These are phyloP conservation scores for Iodosphaeria phyllophila DNA, from an alignment of 2,329 filamentous ascomycete genomes.

Conservation along the genomic window DNA sequence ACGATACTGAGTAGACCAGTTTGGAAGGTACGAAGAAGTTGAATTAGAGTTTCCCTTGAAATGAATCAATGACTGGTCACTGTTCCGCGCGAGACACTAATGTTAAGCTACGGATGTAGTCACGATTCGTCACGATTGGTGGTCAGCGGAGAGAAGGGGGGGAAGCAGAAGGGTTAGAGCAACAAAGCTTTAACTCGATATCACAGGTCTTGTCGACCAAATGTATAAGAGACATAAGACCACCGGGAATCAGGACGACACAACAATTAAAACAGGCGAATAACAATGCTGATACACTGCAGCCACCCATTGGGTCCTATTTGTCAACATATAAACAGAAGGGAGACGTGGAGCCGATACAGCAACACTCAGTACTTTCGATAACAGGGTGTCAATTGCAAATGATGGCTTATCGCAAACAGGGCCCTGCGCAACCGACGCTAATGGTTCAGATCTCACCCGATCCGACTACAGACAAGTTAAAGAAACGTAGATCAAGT, in stretches of 20 bases:
- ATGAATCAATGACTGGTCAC: neutral
- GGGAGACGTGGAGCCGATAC: slow-evolving; percentile 34
- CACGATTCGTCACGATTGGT: slow-evolving; percentile 40
- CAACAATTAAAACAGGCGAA: slow-evolving; percentile 7
- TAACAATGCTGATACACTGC: slow-evolving; percentile 1
- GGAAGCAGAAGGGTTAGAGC: slow-evolving; percentile 4
- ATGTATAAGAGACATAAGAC: slow-evolving; percentile 18
- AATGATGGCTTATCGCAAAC: slow-evolving; percentile 40
- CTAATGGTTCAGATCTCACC: slow-evolving; percentile 35
- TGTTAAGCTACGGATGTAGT: slow-evolving; percentile 17
- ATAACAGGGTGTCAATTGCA: slow-evolving; percentile 40
- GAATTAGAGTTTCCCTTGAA: slow-evolving; percentile 3
- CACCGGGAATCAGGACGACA: slow-evolving; percentile 17
- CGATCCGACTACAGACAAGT: slow-evolving; percentile 33
- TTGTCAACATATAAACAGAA: slow-evolving; percentile 9
- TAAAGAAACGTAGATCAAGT: slow-evolving; percentile 45
- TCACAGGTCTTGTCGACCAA: slow-evolving; percentile 20
- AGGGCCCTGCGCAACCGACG: slow-evolving; percentile 38
- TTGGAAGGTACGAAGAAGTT: slow-evolving; percentile 37
- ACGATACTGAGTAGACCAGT: slow-evolving; percentile 29
- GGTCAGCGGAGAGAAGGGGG: slow-evolving; percentile 15
- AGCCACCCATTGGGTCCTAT: slow-evolving; percentile 3
- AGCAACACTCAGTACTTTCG: slow-evolving; percentile 31
- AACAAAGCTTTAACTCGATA: slow-evolving; percentile 16
- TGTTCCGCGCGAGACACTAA: neutral